Conservation (phyloP, 306 rosid species). For the Dalbergia cultrata region DNA sequence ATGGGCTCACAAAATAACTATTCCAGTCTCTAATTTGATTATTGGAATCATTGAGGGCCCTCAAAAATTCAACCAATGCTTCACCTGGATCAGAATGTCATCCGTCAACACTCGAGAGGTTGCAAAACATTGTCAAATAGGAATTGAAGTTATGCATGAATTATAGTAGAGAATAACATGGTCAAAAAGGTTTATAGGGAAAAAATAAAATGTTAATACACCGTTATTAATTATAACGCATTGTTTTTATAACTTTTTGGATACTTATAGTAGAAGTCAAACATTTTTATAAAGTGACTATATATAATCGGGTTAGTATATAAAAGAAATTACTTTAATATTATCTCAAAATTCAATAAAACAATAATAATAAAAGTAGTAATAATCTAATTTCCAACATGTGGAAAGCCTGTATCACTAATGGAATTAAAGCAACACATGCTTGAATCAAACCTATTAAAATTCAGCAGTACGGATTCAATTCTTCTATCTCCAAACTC, state of each 20-base stretch:
- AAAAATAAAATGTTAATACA: too few relatives aligned
- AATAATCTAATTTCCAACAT: slow-evolving; percentile 14
- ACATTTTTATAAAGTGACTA: neutral
- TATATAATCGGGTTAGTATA: neutral
- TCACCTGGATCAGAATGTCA: slow-evolving; percentile 63
- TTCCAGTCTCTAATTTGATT: slow-evolving; percentile 77
- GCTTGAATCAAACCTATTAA: too few relatives aligned
- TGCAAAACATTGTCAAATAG: neutral
- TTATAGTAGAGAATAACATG: too few relatives aligned
- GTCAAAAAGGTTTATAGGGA: too few relatives aligned
- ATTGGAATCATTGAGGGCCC: slow-evolving; percentile 72
- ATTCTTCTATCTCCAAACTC: too few relatives aligned
- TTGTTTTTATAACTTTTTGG: neutral
- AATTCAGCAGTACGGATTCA: too few relatives aligned
- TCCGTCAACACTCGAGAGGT: neutral
- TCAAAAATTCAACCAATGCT: slow-evolving; percentile 71
- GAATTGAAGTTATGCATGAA: neutral
- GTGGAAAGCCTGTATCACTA: too few relatives aligned
- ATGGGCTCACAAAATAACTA: slow-evolving; percentile 77
- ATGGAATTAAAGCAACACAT: too few relatives aligned
- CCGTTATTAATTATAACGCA: neutral
- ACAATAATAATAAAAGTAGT: neutral
- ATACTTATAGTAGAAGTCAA: neutral
- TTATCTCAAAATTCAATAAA: neutral
- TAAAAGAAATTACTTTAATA: too few relatives aligned